These are phyloP conservation scores for Plasmodium yoelii DNA, from an alignment of 169 alveolate genomes.

Conservation along the genomic window DNA sequence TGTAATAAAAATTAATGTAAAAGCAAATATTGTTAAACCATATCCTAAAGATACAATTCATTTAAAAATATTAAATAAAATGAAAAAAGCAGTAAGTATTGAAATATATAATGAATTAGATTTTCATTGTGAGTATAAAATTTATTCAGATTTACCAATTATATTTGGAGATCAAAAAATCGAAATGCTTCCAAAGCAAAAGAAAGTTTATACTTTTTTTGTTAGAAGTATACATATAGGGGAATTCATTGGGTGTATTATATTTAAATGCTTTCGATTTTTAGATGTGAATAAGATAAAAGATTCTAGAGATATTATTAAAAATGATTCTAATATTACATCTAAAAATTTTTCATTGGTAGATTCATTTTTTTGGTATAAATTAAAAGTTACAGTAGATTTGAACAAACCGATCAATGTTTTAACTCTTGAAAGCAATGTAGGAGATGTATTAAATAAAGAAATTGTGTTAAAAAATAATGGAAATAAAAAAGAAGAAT, in stretches of 20 bases:
- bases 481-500: constrained; percentile 30
- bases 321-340: background rate
- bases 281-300: background rate
- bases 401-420: constrained; percentile 54
- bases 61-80: constrained; percentile 30
- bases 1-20: constrained; percentile 39
- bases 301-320: background rate
- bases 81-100: constrained; percentile 33
- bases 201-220: constrained; percentile 40
- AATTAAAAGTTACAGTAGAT: constrained; percentile 23
- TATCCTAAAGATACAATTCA: constrained; percentile 46
- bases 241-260: constrained; percentile 62
- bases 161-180: constrained; percentile 53
- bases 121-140: constrained; percentile 48
- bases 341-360: background rate
- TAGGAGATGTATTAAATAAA: constrained; percentile 47
- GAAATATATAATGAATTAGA: constrained; percentile 49
- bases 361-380: constrained; percentile 66
- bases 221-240: constrained; percentile 64
- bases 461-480: constrained; percentile 71
- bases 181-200: constrained; percentile 55
- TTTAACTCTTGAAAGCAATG: constrained; percentile 30
- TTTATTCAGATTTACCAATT: constrained; percentile 53
- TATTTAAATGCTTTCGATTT: constrained; percentile 21
- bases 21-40: constrained; percentile 52